Conservation (phyloP, 768 basidiomycete species). For the Boletus bicolor region DNA sequence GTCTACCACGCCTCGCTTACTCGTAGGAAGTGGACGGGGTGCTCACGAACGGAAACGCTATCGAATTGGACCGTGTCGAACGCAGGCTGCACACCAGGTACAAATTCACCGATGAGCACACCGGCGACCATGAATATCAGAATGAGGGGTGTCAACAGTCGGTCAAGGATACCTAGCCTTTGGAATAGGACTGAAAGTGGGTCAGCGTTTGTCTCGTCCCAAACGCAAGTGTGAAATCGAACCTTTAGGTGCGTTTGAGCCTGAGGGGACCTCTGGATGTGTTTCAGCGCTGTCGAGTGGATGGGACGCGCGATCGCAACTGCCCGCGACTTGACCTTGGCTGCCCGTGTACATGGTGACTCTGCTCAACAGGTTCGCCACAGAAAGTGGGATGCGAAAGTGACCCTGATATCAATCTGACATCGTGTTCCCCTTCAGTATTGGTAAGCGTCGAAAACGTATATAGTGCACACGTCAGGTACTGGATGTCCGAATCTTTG, state of each 20-base stretch:
- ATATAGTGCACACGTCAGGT: no score
- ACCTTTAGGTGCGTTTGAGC: slow-evolving; percentile 1
- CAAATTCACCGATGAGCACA: slow-evolving; percentile 70
- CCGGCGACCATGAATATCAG: slow-evolving; percentile 73
- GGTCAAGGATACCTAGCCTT: slow-evolving; percentile 51
- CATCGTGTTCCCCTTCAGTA: no score
- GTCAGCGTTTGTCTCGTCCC: neutral
- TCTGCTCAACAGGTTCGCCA: no score
- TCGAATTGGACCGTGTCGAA: slow-evolving; percentile 63
- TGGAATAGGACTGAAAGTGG: slow-evolving; percentile 34
- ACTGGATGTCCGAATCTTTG: no score
- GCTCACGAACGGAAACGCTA: slow-evolving; percentile 76
- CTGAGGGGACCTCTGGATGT: neutral
- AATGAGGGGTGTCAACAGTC: slow-evolving; percentile 62
- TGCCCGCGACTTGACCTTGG: neutral
- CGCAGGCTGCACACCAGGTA: slow-evolving; percentile 52
- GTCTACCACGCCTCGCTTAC: neutral
- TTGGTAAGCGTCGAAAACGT: no score
- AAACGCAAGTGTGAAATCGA: neutral
- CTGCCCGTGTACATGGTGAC: neutral
- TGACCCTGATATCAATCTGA: no score
- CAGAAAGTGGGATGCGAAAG: neutral
- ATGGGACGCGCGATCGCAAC: neutral
- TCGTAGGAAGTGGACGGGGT: neutral
- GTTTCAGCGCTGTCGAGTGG: neutral